These are phyloP conservation scores for Madurella mycetomatis DNA, from an alignment of 2,329 filamentous ascomycete species.

Conservation along the genomic window DNA sequence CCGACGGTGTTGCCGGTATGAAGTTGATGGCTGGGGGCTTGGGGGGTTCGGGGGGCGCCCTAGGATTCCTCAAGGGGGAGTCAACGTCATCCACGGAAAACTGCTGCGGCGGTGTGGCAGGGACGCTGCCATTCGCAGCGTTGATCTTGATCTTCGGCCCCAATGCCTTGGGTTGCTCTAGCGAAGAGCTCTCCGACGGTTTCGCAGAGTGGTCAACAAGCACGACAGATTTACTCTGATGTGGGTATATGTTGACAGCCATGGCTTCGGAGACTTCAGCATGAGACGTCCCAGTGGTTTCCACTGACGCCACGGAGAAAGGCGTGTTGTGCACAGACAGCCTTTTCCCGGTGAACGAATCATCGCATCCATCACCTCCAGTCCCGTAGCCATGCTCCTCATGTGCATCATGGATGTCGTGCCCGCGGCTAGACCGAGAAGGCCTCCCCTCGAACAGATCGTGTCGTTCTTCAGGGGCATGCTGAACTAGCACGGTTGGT, in stretches of 20 bases:
- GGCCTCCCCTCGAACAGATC: conserved; percentile 1
- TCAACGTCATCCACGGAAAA: conserved; percentile 52
- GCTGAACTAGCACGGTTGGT: conserved; percentile 15
- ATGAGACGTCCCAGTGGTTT: conserved; percentile 57
- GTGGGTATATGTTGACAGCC: conserved; percentile 58
- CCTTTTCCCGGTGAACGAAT: conserved; percentile 49
- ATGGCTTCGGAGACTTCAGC: conserved; percentile 59
- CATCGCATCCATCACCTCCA: conserved; percentile 49
- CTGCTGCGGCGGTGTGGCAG: conserved; percentile 50
- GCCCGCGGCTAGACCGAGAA: conserved; percentile 2
- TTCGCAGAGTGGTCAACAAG: conserved; percentile 54
- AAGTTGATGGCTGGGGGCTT: conserved; percentile 50
- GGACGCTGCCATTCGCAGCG: conserved; percentile 36
- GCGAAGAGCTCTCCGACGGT: conserved; percentile 44
- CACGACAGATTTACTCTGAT: conserved; percentile 60
- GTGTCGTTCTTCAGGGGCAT: conserved; percentile 13
- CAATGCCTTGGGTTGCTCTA: conserved; percentile 27
- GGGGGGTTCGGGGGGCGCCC: conserved; percentile 53
- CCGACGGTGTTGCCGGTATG: conserved; percentile 60
- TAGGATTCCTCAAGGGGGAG: conserved; percentile 59
- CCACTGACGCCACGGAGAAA: conserved; percentile 58
- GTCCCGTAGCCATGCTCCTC: conserved; percentile 31
- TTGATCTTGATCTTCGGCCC: conserved; percentile 33
- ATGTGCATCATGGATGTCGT: conserved; percentile 19
- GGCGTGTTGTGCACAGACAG: conserved; percentile 56